Conservation (phyloP, 2,329 filamentous ascomycete genomes). For the Chalaropsis ovoidea region DNA sequence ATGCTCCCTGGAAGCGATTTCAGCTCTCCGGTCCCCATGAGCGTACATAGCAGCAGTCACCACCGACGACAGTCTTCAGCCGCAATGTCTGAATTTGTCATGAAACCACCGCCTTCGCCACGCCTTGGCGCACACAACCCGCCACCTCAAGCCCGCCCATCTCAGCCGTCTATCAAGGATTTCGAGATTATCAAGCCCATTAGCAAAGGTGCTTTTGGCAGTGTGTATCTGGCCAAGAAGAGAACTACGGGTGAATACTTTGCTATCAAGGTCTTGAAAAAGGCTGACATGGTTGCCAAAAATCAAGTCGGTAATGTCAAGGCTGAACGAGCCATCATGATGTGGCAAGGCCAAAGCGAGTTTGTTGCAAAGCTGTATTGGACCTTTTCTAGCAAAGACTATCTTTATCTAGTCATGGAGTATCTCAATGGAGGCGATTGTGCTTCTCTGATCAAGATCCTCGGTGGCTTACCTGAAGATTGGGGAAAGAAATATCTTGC, state of each 20-base stretch:
- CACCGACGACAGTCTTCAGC: constrained; percentile 88
- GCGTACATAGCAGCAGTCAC: constrained; percentile 40
- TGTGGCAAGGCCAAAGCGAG: constrained; percentile 99
- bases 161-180: constrained; percentile 94
- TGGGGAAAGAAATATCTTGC: constrained; percentile 98
- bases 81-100: constrained; percentile 59
- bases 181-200: constrained; percentile 99
- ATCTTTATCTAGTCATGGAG: constrained; percentile 97
- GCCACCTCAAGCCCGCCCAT: constrained; percentile 73
- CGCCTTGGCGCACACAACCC: constrained; percentile 65
- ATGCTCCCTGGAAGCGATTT: constrained; percentile 76
- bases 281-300: constrained; percentile 99
- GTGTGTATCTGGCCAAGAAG: constrained; percentile 96
- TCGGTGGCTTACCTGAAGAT: constrained; percentile 85
- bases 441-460: constrained; percentile 87
- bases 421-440: constrained; percentile 97
- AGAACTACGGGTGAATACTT: constrained; percentile 98
- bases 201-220: constrained; percentile 96
- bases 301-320: constrained; percentile 99
- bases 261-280: constrained; percentile 96
- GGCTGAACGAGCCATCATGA: constrained; percentile 97
- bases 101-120: constrained; percentile 69
- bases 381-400: constrained; percentile 99
- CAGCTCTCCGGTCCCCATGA: constrained; percentile 57
- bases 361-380: constrained; percentile 98